Evolutionary conservation across 1,284 basidiomycete genomes (phyloP).

Genomic region (Moniliella sp.): DNA sequence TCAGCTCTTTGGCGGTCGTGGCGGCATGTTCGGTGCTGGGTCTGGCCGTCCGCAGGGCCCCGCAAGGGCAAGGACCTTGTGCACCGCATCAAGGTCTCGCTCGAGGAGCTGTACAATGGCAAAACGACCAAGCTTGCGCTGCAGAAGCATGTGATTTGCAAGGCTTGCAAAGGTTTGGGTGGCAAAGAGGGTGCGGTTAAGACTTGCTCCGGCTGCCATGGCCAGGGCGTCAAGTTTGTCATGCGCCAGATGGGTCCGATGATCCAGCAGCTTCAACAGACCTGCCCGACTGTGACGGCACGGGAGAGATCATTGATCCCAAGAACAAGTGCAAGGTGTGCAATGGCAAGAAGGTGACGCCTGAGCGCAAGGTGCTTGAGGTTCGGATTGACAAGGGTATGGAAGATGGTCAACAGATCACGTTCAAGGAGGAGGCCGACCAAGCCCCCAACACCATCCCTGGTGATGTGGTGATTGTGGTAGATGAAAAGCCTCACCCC

Average conservation of each 20-base stretch:
- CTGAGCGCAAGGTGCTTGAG: slow-evolving; percentile 92
- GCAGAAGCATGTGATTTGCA: slow-evolving; percentile 81
- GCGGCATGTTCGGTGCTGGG: slow-evolving; percentile 44
- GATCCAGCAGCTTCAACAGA: slow-evolving; percentile 96
- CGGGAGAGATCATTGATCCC: slow-evolving; percentile 75
- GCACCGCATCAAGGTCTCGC: slow-evolving; percentile 78
- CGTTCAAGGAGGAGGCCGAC: slow-evolving; percentile 83
- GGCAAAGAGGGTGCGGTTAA: slow-evolving; percentile 89
- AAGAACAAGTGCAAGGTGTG: slow-evolving; percentile 84
- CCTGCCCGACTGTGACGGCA: slow-evolving; percentile 79
- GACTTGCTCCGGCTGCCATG: slow-evolving; percentile 56
- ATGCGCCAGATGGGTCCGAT: slow-evolving; percentile 94
- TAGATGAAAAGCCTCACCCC: slow-evolving; percentile 84
- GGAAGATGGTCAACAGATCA: slow-evolving; percentile 89
- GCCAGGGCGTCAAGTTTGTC: slow-evolving; percentile 74
- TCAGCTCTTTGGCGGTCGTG: slow-evolving; percentile 65
- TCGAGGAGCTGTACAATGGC: slow-evolving; percentile 95
- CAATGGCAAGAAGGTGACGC: slow-evolving; percentile 80
- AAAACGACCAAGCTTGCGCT: slow-evolving; percentile 93
- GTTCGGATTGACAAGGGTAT: slow-evolving; percentile 99
- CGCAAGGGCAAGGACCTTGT: slow-evolving; percentile 94
- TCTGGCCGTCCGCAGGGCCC: slow-evolving; percentile 52
- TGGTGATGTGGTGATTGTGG: slow-evolving; percentile 87
- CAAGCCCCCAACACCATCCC: slow-evolving; percentile 73
- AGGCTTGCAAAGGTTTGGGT: slow-evolving; percentile 79